Base-by-base conservation (phyloP, 371 early-diverging fungal species). In the Mucor sp. region DNA sequence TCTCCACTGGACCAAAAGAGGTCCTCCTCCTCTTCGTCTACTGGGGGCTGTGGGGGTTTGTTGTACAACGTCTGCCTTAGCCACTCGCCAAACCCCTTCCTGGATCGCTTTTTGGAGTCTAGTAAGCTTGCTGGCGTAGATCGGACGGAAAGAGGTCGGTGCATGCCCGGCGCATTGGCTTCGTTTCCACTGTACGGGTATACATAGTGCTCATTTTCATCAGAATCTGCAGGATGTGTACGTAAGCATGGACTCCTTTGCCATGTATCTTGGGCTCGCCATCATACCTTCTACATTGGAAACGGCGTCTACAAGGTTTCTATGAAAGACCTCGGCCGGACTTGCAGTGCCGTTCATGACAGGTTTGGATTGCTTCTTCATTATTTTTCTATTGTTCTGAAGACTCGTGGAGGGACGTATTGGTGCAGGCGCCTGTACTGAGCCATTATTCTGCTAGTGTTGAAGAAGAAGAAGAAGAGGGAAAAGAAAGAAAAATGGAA, bases 201-300 rank as follows among this genome's bases (percentile, higher is more conserved):
- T 8, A 82, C 80, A 58, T 82, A 82, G 30, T 75, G 78, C 61
- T 82, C 82, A 53, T 82, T 79, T 72, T 82, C 82, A 50, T 82
- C 82, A 25, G 82, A 82, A 56, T 82, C 78, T 74, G 63, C 23
- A 60, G 8, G 0, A n/a, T 58, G 30, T 30, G 30, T n/a, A n/a
- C n/a, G n/a, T n/a, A n/a, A 30, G 30, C 30, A 30, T 30, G 30
- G 30, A 6, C 30, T 30, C 30, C 30, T n/a, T n/a, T 30, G 30
- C 2, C 2, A 30, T 30, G 30, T 6, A 30, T 30, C n/a, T 30
- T 30, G 30, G 30, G 30, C 30, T 8, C 15, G 19, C 12, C 30
- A 32, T 35, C 2, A 30, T 30, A 63, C 63, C 82, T 60, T 82
- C 79, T 33, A 78, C 82, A 60, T 79, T 82, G 6, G 77, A 79